phyloP scores from a whole-genome alignment of 2,329 filamentous ascomycete species.

The Zymoseptoria passerinii region DNA sequence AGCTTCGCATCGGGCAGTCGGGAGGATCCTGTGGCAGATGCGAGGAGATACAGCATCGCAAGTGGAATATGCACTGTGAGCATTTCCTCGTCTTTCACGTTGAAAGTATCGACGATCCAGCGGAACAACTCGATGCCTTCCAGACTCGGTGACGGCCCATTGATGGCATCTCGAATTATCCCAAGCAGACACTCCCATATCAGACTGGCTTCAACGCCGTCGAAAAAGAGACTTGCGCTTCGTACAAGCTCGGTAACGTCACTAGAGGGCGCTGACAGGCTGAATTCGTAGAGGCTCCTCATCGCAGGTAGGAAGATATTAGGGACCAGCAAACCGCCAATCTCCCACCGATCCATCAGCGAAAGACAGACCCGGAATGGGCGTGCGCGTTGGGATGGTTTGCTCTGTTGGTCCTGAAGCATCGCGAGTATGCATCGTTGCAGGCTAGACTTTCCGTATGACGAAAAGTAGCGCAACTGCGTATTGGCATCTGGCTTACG shows the following conservation, averaged over 20 bases:
- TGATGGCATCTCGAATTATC: conserved; percentile 12
- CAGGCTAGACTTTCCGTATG: conserved; percentile 66
- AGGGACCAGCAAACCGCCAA: conserved; percentile 80
- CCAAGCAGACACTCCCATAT: conserved; percentile 54
- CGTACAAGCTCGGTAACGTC: conserved; percentile 80
- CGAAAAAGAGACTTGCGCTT: conserved; percentile 93
- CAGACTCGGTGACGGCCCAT: neutral
- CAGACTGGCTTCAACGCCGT: conserved; percentile 87
- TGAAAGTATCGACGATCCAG: conserved; percentile 83
- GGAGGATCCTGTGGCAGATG: conserved; percentile 7
- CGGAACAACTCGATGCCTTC: conserved; percentile 61
- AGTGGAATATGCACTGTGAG: conserved; percentile 74
- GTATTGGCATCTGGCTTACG: conserved; percentile 45
- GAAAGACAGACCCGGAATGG: conserved; percentile 90
- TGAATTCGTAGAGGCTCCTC: conserved; percentile 68
- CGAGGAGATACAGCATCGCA: conserved; percentile 40
- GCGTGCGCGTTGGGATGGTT: conserved; percentile 62
- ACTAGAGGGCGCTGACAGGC: conserved; percentile 54
- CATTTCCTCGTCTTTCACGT: conserved; percentile 95
- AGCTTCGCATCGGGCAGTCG: neutral
- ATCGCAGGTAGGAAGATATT: conserved; percentile 83
- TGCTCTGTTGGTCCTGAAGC: conserved; percentile 51
- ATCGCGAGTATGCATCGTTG: conserved; percentile 67
- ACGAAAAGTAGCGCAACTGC: conserved; percentile 66
- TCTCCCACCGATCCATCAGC: conserved; percentile 97